Conservation (phyloP, 306 rosid genomes). For the Vachellia pachyceras region DNA sequence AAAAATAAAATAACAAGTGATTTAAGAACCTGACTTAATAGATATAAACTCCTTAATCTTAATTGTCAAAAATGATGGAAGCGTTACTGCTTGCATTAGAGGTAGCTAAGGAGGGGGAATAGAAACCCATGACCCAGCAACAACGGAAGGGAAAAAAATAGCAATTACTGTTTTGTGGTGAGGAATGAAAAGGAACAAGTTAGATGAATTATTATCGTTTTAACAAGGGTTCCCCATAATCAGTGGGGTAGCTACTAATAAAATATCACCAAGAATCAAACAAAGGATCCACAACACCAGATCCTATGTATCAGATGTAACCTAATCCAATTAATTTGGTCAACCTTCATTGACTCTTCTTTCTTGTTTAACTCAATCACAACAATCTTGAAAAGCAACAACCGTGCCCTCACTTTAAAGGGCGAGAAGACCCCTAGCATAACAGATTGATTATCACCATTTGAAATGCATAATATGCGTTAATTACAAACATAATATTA, state of each 20-base stretch:
- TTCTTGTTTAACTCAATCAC: not conserved
- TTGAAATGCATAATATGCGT: conserved; percentile 43
- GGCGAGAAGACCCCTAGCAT: not conserved
- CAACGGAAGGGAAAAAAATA: too few relatives aligned
- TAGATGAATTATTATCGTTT: not conserved
- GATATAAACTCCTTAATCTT: too few relatives aligned
- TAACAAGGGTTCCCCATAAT: too few relatives aligned
- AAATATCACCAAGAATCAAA: not conserved
- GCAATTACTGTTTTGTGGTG: not conserved
- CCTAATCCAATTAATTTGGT: not conserved
- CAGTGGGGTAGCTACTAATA: not conserved
- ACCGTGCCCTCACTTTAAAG: not conserved
- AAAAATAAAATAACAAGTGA: too few relatives aligned
- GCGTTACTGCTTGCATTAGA: too few relatives aligned
- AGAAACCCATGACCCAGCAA: too few relatives aligned
- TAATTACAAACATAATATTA: conserved; percentile 49
- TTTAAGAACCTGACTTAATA: too few relatives aligned
- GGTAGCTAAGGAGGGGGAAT: too few relatives aligned
- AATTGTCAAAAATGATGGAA: too few relatives aligned
- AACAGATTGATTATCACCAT: conserved; percentile 23
- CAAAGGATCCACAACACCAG: not conserved
- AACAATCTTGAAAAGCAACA: not conserved
- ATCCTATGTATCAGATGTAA: not conserved
- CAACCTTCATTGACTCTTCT: not conserved
- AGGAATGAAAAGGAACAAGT: not conserved